A percentile compares a stretch with the other conserved stretches of the same genome.
Evolutionary conservation across 495 filamentous ascomycete genomes (phyloP).

Genomic region (Parathielavia appendiculata): DNA sequence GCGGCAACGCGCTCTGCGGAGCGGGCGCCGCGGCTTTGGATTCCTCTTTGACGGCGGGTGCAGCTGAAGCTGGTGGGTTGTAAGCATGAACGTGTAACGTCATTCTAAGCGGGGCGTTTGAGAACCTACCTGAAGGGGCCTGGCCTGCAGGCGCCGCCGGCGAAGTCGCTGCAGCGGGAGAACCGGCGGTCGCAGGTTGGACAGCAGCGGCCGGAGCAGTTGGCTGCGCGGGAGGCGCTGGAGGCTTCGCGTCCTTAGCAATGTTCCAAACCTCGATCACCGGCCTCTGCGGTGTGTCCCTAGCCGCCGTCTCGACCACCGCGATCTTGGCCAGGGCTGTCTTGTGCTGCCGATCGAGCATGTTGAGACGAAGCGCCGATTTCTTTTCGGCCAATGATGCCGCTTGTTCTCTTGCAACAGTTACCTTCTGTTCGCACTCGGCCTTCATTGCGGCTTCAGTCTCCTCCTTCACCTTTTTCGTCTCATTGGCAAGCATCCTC

Average conservation of each 20-base stretch:
- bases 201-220: conserved; percentile 6
- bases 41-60: conserved; percentile 21
- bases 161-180: conserved; percentile 20
- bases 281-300: conserved; percentile 74
- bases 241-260: conserved; percentile 64
- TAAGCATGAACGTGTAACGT: conserved; percentile 17
- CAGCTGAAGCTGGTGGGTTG: conserved; percentile 24
- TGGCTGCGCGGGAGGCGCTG: conserved; percentile 30
- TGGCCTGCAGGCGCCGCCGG: conserved; percentile 23
- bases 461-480: conserved; percentile 54
- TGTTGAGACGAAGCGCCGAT: conserved; percentile 65
- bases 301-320: conserved; percentile 70
- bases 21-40: conserved; percentile 19
- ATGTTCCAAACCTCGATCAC: conserved; percentile 81
- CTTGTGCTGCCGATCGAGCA: conserved; percentile 67
- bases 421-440: conserved; percentile 49
- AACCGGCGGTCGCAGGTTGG: background rate
- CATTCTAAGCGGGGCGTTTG: background rate
- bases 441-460: conserved; percentile 38
- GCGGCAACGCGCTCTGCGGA: conserved; percentile 7
- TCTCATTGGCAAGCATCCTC: conserved; percentile 51
- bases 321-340: conserved; percentile 64
- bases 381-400: conserved; percentile 58
- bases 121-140: conserved; percentile 29
- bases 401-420: conserved; percentile 47